Evolutionary conservation across 305 asterid species (phyloP).

Genomic region (Solanum hybrid): DNA sequence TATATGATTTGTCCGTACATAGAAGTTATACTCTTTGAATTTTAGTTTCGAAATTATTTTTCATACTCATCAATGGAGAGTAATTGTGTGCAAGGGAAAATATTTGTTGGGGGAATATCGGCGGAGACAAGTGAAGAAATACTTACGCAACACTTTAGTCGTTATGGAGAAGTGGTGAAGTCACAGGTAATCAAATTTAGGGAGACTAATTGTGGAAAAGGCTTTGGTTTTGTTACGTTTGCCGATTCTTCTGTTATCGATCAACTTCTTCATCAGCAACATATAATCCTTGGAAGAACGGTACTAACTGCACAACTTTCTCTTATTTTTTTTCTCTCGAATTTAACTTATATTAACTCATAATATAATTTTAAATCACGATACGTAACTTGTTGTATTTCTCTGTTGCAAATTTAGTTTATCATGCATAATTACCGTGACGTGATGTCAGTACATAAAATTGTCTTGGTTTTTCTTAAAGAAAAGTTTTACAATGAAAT

Average conservation of each 20-base stretch:
- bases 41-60: background rate
- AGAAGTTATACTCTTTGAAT: background rate
- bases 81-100: background rate
- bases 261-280: background rate
- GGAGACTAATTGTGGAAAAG: background rate
- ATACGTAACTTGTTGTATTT: background rate
- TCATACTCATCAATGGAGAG: background rate
- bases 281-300: constrained; percentile 3
- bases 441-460: background rate
- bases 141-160: background rate
- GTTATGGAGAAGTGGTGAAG: background rate
- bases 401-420: background rate
- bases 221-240: background rate
- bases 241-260: background rate
- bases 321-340: background rate
- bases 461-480: background rate
- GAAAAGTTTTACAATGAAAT: background rate
- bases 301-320: background rate
- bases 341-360: background rate
- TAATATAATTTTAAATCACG: background rate
- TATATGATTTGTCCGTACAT: background rate
- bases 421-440: background rate
- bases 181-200: background rate
- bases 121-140: background rate
- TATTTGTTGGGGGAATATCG: constrained; percentile 1